A percentile compares a stretch with the other conserved stretches of the same genome.
These are phyloP conservation scores for Apiospora kogelbergensis DNA, from an alignment of 2,329 filamentous ascomycete species.

Conservation along the genomic window DNA sequence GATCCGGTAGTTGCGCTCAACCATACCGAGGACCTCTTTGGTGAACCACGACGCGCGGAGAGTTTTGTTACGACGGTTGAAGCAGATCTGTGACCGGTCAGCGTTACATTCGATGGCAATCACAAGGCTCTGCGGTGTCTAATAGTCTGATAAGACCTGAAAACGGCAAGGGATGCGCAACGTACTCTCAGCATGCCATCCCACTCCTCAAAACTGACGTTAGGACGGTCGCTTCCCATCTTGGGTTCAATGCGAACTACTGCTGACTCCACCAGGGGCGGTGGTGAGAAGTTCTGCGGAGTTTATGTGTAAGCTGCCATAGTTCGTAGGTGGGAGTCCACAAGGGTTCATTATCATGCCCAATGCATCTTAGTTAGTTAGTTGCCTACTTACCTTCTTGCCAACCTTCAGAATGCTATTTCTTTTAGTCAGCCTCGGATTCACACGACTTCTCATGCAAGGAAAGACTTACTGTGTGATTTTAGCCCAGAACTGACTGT, in stretches of 20 bases:
- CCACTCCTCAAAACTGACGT: constrained; percentile 93
- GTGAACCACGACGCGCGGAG: constrained; percentile 80
- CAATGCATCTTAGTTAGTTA: not conserved
- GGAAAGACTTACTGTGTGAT: constrained; percentile 43
- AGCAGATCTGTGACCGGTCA: constrained; percentile 25
- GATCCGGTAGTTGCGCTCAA: constrained; percentile 85
- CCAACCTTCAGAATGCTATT: constrained; percentile 83
- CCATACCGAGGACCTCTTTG: constrained; percentile 75
- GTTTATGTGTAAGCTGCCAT: not conserved
- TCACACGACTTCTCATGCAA: not conserved
- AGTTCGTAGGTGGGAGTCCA: not conserved
- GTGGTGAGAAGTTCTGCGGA: constrained; percentile 81
- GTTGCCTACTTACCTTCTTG: constrained; percentile 53
- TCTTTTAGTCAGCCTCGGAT: constrained; percentile 20
- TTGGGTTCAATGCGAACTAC: constrained; percentile 91
- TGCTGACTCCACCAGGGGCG: constrained; percentile 87
- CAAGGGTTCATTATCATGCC: not conserved
- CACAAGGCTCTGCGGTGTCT: not conserved
- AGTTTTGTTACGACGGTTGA: constrained; percentile 83
- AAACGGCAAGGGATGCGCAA: constrained; percentile 58
- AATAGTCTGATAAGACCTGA: not conserved
- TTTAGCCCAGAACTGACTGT: constrained; percentile 88
- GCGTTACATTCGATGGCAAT: not conserved
- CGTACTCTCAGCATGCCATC: constrained; percentile 78
- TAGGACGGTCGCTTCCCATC: constrained; percentile 70